A percentile compares a stretch with the other conserved stretches of the same genome.
phyloP scores from a whole-genome alignment of 768 basidiomycete genomes.

The Suillus subalutaceus region DNA sequence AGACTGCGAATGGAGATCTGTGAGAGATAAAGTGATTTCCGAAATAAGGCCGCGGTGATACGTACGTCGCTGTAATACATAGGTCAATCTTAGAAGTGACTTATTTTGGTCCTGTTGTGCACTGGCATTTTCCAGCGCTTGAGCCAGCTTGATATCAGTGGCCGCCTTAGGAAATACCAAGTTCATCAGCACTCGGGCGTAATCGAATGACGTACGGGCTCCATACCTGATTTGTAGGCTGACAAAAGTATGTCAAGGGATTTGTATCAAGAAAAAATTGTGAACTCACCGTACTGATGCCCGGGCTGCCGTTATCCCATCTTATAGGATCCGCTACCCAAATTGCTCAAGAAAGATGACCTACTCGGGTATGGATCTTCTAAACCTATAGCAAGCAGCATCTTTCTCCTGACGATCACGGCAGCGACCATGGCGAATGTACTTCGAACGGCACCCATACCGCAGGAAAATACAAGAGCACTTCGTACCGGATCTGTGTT shows the following conservation, averaged over 20 bases:
- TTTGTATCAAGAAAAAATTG: neutral
- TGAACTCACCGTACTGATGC: constrained; percentile 51
- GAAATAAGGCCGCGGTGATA: neutral
- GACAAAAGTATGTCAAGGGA: constrained; percentile 12
- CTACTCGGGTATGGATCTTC: constrained; percentile 76
- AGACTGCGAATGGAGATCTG: constrained; percentile 75
- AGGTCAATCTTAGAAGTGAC: constrained; percentile 76
- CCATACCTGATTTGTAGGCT: constrained; percentile 35
- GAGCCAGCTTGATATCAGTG: constrained; percentile 60
- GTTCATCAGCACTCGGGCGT: constrained; percentile 17
- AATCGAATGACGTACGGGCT: neutral
- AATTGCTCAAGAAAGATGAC: constrained; percentile 20
- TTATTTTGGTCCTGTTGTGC: constrained; percentile 80
- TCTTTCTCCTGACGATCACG: constrained; percentile 79
- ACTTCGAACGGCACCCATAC: constrained; percentile 94
- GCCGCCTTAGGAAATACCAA: constrained; percentile 34
- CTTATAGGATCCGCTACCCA: constrained; percentile 16
- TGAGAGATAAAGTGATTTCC: constrained; percentile 1
- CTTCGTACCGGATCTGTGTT: constrained; percentile 78
- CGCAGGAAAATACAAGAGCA: constrained; percentile 91
- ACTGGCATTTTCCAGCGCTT: constrained; percentile 73
- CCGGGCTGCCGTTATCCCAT: constrained; percentile 36
- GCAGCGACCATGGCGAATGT: constrained; percentile 99
- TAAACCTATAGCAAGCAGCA: constrained; percentile 61
- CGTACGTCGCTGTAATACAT: constrained; percentile 79